These are phyloP conservation scores for Salix viminalis DNA, from an alignment of 345 rosid genomes.

Conservation along the genomic window DNA sequence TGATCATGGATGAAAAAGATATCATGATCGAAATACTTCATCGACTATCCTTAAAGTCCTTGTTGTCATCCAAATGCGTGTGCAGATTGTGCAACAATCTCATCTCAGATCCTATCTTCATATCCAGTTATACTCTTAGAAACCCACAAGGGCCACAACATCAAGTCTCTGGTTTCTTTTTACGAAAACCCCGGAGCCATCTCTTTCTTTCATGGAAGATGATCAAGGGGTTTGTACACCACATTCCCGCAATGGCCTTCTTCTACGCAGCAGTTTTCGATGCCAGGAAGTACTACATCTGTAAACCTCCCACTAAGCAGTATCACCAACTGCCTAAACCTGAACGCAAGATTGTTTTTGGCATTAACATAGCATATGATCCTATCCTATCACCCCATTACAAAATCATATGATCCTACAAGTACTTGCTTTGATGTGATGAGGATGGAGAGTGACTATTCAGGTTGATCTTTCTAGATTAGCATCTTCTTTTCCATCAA, in stretches of 20 bases:
- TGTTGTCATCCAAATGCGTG: constrained; percentile 25
- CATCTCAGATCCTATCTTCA: constrained; percentile 20
- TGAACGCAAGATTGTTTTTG: too few species aligned
- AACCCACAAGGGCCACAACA: too few species aligned
- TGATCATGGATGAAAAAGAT: too few species aligned
- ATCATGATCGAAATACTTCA: not conserved
- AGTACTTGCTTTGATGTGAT: too few species aligned
- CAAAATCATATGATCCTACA: too few species aligned
- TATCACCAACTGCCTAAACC: too few species aligned
- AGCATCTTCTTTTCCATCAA: too few species aligned
- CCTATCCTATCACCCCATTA: too few species aligned
- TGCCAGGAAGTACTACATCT: constrained; percentile 24
- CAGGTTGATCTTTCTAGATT: too few species aligned
- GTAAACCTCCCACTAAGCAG: constrained; percentile 18
- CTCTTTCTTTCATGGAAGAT: constrained; percentile 21
- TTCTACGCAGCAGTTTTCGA: constrained; percentile 32
- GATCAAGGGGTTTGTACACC: constrained; percentile 14
- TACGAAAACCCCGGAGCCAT: constrained; percentile 21
- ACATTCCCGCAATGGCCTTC: constrained; percentile 28
- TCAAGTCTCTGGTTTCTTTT: constrained; percentile 8
- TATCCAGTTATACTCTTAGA: not conserved
- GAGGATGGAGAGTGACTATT: too few species aligned
- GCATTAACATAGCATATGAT: too few species aligned
- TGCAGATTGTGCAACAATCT: constrained; percentile 26
- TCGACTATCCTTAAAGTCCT: constrained; percentile 21